These are phyloP conservation scores for Periconia sp. DNA, from an alignment of 2,329 filamentous ascomycete genomes.

Conservation along the genomic window DNA sequence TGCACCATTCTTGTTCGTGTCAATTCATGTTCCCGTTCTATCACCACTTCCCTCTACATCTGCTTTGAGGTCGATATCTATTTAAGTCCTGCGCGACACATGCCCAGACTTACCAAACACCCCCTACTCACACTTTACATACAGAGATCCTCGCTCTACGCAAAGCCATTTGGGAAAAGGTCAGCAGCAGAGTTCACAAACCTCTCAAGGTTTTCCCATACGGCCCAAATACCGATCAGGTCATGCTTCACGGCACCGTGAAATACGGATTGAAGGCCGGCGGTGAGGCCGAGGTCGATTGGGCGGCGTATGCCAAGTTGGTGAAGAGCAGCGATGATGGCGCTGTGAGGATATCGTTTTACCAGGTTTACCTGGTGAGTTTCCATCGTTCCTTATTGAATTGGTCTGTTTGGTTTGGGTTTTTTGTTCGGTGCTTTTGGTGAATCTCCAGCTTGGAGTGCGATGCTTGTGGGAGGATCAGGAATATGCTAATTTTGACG, in stretches of 20 bases:
- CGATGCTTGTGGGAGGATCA: background rate
- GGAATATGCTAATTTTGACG: background rate
- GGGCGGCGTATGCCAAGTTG: slow-evolving; percentile 59
- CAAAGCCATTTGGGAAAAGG: slow-evolving; percentile 57
- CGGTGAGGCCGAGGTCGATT: slow-evolving; percentile 50
- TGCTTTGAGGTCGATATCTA: background rate
- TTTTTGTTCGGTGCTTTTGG: background rate
- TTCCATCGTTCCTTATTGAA: background rate
- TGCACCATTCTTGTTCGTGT: background rate
- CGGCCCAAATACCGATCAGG: slow-evolving; percentile 48
- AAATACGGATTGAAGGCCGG: slow-evolving; percentile 57
- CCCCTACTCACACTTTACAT: background rate
- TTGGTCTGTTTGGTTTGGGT: background rate
- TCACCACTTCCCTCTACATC: background rate
- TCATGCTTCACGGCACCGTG: slow-evolving; percentile 59
- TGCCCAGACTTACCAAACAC: background rate
- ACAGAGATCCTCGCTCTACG: slow-evolving; percentile 55
- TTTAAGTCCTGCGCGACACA: background rate
- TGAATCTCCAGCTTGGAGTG: background rate
- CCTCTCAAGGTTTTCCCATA: slow-evolving; percentile 55
- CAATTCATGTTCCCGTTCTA: background rate
- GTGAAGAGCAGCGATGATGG: slow-evolving; percentile 49
- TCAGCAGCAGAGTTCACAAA: slow-evolving; percentile 50
- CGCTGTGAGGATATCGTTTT: slow-evolving; percentile 56
- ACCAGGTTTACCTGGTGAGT: slow-evolving; percentile 58